Evolutionary conservation across 116 monocot species (phyloP).

Genomic region (Dioscorea cayenensis): DNA sequence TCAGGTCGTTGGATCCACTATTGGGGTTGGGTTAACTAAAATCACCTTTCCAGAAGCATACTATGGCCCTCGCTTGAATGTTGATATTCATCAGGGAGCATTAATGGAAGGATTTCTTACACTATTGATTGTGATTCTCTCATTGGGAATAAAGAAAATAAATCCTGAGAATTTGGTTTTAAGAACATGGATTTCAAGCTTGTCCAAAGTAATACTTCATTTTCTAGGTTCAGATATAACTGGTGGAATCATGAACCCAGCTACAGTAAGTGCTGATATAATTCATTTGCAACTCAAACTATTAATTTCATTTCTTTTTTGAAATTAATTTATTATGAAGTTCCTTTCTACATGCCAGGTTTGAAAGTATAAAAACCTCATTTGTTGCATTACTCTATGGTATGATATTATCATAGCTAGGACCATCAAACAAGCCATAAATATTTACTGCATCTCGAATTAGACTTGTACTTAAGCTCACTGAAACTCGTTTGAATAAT

Average conservation of each 20-base stretch:
- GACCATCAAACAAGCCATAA: too few species aligned
- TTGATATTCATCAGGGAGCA: slow-evolving; percentile 72
- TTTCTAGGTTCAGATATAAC: slow-evolving; percentile 81
- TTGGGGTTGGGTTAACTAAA: slow-evolving; percentile 51
- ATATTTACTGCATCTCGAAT: too few species aligned
- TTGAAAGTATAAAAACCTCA: background rate
- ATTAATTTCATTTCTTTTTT: background rate
- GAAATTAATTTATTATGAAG: background rate
- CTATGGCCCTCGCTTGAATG: slow-evolving; percentile 62
- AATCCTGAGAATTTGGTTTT: slow-evolving; percentile 64
- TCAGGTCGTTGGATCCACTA: slow-evolving; percentile 65
- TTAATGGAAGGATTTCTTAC: slow-evolving; percentile 79
- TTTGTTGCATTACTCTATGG: background rate
- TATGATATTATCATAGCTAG: background rate
- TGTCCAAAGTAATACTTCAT: slow-evolving; percentile 71
- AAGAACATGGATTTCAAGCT: slow-evolving; percentile 84
- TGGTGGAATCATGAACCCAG: slow-evolving; percentile 96
- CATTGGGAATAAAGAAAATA: slow-evolving; percentile 58
- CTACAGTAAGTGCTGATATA: slow-evolving; percentile 51
- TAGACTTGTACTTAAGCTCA: too few species aligned
- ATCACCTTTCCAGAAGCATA: slow-evolving; percentile 50
- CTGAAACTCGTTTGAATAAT: too few species aligned
- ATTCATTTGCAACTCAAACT: background rate
- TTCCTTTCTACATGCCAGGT: background rate
- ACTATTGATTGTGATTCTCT: slow-evolving; percentile 56